These are phyloP conservation scores for Cordyceps farinosa DNA, from an alignment of 2,329 filamentous ascomycete genomes.

Conservation along the genomic window DNA sequence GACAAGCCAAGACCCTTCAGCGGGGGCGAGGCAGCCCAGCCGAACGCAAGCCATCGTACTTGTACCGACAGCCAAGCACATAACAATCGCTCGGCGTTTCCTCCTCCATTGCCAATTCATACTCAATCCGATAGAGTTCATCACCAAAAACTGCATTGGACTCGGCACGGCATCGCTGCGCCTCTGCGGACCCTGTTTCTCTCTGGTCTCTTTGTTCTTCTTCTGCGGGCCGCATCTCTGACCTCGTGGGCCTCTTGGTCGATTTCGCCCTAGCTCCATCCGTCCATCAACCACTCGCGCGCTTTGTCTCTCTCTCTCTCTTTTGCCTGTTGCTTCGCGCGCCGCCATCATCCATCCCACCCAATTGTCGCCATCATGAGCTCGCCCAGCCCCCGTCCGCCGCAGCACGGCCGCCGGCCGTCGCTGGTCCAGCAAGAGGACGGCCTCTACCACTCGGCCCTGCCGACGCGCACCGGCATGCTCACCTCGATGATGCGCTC, in stretches of 20 bases:
- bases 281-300: not conserved
- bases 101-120: not conserved
- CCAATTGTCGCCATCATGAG: not conserved
- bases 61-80: conserved; percentile 1
- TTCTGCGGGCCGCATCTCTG: not conserved
- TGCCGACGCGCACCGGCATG: conserved; percentile 36
- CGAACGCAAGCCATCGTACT: not conserved
- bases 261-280: not conserved
- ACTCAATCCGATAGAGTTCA: not conserved
- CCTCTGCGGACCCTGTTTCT: not conserved
- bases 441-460: conserved; percentile 28
- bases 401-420: conserved; percentile 26
- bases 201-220: not conserved
- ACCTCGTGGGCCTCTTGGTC: not conserved
- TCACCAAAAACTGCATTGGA: not conserved
- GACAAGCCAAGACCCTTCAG: not conserved
- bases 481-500: conserved; percentile 38
- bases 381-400: conserved; percentile 18
- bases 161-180: not conserved
- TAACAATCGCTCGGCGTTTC: not conserved
- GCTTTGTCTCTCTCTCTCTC: not conserved
- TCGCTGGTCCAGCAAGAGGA: conserved; percentile 34
- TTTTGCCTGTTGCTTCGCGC: too few relatives aligned
- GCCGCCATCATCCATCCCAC: too few relatives aligned
- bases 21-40: not conserved